Evolutionary conservation across 768 basidiomycete species (phyloP).

Genomic region (Termitomyces sp.): DNA sequence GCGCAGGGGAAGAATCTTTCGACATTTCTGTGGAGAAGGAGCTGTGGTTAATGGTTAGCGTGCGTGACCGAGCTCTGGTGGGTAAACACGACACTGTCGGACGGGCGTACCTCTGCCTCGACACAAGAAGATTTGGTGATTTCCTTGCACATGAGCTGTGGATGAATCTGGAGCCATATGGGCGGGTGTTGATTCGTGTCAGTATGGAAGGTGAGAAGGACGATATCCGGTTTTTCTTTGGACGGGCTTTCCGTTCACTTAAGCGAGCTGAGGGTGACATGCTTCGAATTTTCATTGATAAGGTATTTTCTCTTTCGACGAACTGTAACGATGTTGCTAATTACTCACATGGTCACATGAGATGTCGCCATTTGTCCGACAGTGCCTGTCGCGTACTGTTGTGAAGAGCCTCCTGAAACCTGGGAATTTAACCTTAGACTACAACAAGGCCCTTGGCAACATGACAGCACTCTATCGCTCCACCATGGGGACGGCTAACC

Average conservation of each 20-base stretch:
- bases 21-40: slow-evolving; percentile 90
- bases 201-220: slow-evolving; percentile 99
- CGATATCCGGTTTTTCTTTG: slow-evolving; percentile 96
- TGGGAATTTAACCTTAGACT: slow-evolving; percentile 57
- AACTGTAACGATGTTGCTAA: not conserved
- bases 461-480: slow-evolving; percentile 79
- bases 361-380: slow-evolving; percentile 93
- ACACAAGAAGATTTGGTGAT: slow-evolving; percentile 84
- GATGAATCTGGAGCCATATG: slow-evolving; percentile 84
- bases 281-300: slow-evolving; percentile 95
- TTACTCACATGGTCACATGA: slow-evolving; percentile 22
- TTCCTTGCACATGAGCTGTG: slow-evolving; percentile 88
- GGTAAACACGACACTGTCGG: slow-evolving; percentile 94
- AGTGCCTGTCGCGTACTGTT: slow-evolving; percentile 73
- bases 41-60: slow-evolving; percentile 96
- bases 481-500: slow-evolving; percentile 59
- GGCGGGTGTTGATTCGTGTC: slow-evolving; percentile 80
- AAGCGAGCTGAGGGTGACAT: slow-evolving; percentile 94
- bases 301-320: slow-evolving; percentile 48
- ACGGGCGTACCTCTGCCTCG: slow-evolving; percentile 86
- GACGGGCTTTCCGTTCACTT: slow-evolving; percentile 87
- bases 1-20: slow-evolving; percentile 91
- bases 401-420: slow-evolving; percentile 76
- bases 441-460: slow-evolving; percentile 85
- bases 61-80: slow-evolving; percentile 84